Percentiles rank a stretch among this genome's conserved stretches.
Evolutionary conservation across 352 stramenopile genomes (phyloP).

Genomic region (Blastocystis hominis): DNA sequence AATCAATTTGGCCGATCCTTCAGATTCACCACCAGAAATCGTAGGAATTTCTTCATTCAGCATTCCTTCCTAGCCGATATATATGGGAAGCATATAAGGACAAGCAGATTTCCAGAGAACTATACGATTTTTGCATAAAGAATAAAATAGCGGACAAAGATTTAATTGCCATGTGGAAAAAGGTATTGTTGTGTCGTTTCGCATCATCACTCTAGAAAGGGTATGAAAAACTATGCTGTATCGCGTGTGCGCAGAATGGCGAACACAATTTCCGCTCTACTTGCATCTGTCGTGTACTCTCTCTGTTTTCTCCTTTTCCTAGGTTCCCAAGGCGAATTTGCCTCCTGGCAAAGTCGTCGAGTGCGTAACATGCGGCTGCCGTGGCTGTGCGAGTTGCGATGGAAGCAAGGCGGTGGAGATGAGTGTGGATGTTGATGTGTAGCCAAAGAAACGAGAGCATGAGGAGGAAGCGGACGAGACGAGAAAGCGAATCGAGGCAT

Average conservation of each 20-base stretch:
- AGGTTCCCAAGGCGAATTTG: conserved; percentile 46
- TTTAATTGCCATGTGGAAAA: conserved; percentile 54
- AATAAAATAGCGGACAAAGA: conserved; percentile 11
- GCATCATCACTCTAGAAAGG: neutral
- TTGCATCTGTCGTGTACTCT: conserved; percentile 6
- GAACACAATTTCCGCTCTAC: conserved; percentile 5
- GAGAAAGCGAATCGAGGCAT: neutral
- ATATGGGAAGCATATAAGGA: conserved; percentile 40
- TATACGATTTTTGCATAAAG: conserved; percentile 50
- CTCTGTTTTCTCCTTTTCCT: neutral
- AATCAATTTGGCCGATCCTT: conserved; percentile 50
- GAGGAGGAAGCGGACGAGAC: conserved; percentile 40
- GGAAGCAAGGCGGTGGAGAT: neutral
- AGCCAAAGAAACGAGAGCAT: conserved; percentile 35
- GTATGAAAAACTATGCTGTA: conserved; percentile 48
- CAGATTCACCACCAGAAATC: conserved; percentile 54
- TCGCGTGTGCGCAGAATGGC: conserved; percentile 34
- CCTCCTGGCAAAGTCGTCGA: conserved; percentile 25
- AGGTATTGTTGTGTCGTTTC: neutral
- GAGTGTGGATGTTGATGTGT: neutral
- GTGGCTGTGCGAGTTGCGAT: conserved; percentile 40
- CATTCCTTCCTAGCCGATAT: neutral
- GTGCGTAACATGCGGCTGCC: conserved; percentile 26
- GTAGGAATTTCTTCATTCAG: neutral
- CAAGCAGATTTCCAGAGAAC: neutral